Evolutionary conservation across 345 rosid genomes (phyloP).

Genomic region (Gynandropsis gynandra): DNA sequence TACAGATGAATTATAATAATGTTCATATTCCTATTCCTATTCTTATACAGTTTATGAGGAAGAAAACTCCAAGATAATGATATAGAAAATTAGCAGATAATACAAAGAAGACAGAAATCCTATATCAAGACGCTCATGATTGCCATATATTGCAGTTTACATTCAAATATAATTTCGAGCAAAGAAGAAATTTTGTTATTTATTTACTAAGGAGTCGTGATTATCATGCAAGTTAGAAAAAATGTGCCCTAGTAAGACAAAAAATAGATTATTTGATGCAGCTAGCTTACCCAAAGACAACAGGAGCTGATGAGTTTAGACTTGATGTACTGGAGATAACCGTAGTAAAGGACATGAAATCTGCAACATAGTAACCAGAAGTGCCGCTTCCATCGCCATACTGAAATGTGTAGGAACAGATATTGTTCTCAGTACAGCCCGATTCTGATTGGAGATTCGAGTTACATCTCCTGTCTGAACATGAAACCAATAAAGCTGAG

Average conservation of each 20-base stretch:
- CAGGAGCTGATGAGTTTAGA: conserved; percentile 52
- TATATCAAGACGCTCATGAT: neutral
- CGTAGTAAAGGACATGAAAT: conserved; percentile 51
- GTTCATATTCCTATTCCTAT: no score
- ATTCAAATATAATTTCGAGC: neutral
- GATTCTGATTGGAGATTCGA: conserved; percentile 63
- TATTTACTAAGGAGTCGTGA: neutral
- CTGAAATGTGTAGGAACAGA: conserved; percentile 68
- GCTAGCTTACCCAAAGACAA: conserved; percentile 80
- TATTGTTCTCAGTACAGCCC: conserved; percentile 47
- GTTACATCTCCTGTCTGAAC: conserved; percentile 67
- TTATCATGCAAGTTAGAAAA: conserved; percentile 2
- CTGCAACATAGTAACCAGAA: conserved; percentile 77
- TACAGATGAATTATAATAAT: no score
- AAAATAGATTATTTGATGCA: neutral
- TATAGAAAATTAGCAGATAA: neutral
- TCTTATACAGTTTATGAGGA: no score
- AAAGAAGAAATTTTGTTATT: conserved; percentile 1
- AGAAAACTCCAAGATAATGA: neutral
- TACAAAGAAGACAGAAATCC: neutral
- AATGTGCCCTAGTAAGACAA: neutral
- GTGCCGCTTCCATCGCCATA: conserved; percentile 97
- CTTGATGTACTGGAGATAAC: conserved; percentile 41
- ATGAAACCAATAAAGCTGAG: conserved; percentile 52
- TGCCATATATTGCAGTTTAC: neutral